A percentile compares a stretch with the other conserved stretches of the same genome.
These are phyloP conservation scores for Margaritispora aquatica DNA, from an alignment of 495 filamentous ascomycete species.

Conservation along the genomic window DNA sequence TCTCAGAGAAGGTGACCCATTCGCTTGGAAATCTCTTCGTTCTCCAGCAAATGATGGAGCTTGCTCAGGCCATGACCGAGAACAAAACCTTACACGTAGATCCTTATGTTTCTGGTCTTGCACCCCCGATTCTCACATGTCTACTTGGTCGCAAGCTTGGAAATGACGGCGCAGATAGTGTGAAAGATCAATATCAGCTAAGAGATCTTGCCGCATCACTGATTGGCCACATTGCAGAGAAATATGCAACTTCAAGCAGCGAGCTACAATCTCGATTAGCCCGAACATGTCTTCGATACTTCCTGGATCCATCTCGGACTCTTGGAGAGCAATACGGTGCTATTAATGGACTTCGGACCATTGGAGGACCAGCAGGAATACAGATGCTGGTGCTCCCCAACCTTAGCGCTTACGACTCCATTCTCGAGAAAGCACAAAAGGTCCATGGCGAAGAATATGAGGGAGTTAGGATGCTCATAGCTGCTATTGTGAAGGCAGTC, in stretches of 20 bases:
- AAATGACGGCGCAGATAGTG: conserved; percentile 30
- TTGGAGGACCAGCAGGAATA: conserved; percentile 75
- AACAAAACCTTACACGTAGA: conserved; percentile 81
- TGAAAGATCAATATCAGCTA: conserved; percentile 65
- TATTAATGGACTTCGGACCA: conserved; percentile 64
- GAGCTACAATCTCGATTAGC: conserved; percentile 83
- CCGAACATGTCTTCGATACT: conserved; percentile 80
- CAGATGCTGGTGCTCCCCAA: conserved; percentile 75
- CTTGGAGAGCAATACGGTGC: conserved; percentile 82
- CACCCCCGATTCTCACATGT: conserved; percentile 88
- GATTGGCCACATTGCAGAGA: conserved; percentile 62
- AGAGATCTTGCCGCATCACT: conserved; percentile 79
- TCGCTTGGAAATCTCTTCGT: conserved; percentile 79
- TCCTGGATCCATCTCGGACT: conserved; percentile 77
- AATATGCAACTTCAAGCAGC: conserved; percentile 67
- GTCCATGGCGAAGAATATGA: conserved; percentile 56
- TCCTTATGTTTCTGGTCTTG: conserved; percentile 80
- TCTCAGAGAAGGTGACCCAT: conserved; percentile 91
- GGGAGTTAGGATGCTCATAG: conserved; percentile 39
- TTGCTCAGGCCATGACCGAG: conserved; percentile 73
- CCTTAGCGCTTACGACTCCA: conserved; percentile 63
- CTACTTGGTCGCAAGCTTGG: conserved; percentile 81
- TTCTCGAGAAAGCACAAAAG: conserved; percentile 52
- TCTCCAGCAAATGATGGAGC: conserved; percentile 83
- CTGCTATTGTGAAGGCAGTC: conserved; percentile 54